Percentiles rank a stretch among this genome's conserved stretches.
These are phyloP conservation scores for Patellifolia procumbens DNA, from an alignment of 179 eudicot genomes.

Conservation along the genomic window DNA sequence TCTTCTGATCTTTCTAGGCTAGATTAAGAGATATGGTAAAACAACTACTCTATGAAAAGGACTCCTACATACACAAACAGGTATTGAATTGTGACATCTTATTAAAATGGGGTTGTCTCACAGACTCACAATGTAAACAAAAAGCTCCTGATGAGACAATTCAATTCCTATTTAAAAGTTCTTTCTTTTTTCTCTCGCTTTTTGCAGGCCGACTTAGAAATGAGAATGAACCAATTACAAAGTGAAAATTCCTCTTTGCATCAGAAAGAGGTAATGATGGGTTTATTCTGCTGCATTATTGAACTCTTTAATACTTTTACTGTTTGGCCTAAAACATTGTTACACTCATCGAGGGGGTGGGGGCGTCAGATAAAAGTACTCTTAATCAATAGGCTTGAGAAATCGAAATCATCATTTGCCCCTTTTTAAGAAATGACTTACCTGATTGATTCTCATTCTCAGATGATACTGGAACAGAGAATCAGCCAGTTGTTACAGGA, in stretches of 20 bases:
- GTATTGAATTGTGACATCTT: conserved; percentile 26
- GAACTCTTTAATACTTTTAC: background rate
- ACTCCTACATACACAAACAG: conserved; percentile 40
- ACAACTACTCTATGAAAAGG: conserved; percentile 49
- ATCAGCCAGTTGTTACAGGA: conserved; percentile 48
- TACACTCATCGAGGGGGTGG: background rate
- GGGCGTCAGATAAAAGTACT: background rate
- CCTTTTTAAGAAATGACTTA: background rate
- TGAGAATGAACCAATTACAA: conserved; percentile 43
- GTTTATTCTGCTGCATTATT: conserved; percentile 3
- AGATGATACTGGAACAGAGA: conserved; percentile 45
- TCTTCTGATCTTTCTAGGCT: conserved; percentile 31
- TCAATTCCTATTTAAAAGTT: background rate
- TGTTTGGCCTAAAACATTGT: background rate
- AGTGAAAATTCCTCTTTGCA: conserved; percentile 56
- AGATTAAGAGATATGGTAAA: conserved; percentile 49
- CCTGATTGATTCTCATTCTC: conserved; percentile 11
- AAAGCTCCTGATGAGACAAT: background rate
- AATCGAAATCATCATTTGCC: background rate
- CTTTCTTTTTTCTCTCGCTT: background rate
- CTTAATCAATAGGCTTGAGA: background rate
- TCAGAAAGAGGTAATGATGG: conserved; percentile 58
- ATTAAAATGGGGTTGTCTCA: background rate
- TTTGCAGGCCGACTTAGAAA: conserved; percentile 51
- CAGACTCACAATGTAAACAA: conserved; percentile 2